Evolutionary conservation across 2,329 filamentous ascomycete species (phyloP).

Genomic region (Calonectria honghensis): DNA sequence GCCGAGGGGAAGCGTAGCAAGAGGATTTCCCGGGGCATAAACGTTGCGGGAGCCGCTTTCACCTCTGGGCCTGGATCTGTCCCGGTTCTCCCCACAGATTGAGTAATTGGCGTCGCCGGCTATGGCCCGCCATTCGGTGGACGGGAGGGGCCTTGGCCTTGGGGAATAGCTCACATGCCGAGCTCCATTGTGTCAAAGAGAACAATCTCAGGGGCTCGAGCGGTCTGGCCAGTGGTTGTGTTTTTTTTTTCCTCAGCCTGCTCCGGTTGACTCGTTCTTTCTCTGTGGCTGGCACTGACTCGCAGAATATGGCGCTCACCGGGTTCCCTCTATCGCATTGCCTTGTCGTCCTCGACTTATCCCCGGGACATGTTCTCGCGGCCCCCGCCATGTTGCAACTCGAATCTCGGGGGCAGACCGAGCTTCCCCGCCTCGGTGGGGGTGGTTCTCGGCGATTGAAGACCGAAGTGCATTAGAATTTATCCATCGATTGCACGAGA

Average conservation of each 20-base stretch:
- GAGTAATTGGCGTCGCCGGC: slow-evolving; percentile 42
- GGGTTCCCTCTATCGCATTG: neutral
- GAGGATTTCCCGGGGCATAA: slow-evolving; percentile 60
- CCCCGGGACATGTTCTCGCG: slow-evolving; percentile 14
- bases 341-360: neutral
- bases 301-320: neutral
- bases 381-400: slow-evolving; percentile 30
- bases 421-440: slow-evolving; percentile 46
- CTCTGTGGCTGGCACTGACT: neutral
- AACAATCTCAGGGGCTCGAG: slow-evolving; percentile 21
- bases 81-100: slow-evolving; percentile 55
- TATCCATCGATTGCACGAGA: neutral
- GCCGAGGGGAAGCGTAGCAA: slow-evolving; percentile 57
- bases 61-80: slow-evolving; percentile 27
- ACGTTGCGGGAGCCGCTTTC: slow-evolving; percentile 48
- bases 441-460: slow-evolving; percentile 50
- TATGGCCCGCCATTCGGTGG: slow-evolving; percentile 39
- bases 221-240: slow-evolving; percentile 5
- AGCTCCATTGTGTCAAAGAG: slow-evolving; percentile 22
- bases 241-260: slow-evolving; percentile 15
- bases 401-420: slow-evolving; percentile 38
- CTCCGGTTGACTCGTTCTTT: neutral
- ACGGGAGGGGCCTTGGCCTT: slow-evolving; percentile 33
- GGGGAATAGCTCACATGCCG: slow-evolving; percentile 28
- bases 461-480: slow-evolving; percentile 31